Evolutionary conservation across 2,329 filamentous ascomycete genomes (phyloP).

Genomic region (Drechslera avenae): DNA sequence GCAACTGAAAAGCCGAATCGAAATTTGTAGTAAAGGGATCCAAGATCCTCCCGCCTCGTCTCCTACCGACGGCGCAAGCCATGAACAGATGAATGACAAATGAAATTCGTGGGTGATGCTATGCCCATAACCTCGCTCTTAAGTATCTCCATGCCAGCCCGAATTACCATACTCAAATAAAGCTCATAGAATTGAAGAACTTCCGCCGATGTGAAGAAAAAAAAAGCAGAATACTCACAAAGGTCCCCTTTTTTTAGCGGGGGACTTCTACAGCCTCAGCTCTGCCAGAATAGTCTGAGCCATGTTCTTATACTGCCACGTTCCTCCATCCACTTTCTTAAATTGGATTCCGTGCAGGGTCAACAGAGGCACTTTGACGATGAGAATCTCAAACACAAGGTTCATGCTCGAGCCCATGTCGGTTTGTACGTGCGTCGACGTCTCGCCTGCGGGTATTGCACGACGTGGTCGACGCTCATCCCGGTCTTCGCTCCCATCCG

Average conservation of each 20-base stretch:
- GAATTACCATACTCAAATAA: slow-evolving; percentile 13
- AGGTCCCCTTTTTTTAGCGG: neutral
- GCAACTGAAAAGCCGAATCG: neutral
- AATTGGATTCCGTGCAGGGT: slow-evolving; percentile 96
- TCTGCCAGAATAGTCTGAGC: slow-evolving; percentile 92
- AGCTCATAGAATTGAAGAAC: slow-evolving; percentile 6
- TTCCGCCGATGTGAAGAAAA: slow-evolving; percentile 7
- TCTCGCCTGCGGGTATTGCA: slow-evolving; percentile 73
- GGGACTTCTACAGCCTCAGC: slow-evolving; percentile 50
- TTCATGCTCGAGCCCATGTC: slow-evolving; percentile 85
- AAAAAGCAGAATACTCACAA: slow-evolving; percentile 2
- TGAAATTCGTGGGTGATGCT: slow-evolving; percentile 35
- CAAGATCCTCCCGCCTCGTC: slow-evolving; percentile 3
- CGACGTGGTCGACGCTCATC: slow-evolving; percentile 51
- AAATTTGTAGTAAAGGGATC: slow-evolving; percentile 5
- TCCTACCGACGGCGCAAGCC: slow-evolving; percentile 3
- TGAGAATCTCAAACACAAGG: slow-evolving; percentile 91
- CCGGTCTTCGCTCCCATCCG: slow-evolving; percentile 69
- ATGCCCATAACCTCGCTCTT: slow-evolving; percentile 12
- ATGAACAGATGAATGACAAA: slow-evolving; percentile 29
- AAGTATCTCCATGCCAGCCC: neutral
- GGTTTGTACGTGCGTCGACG: slow-evolving; percentile 87
- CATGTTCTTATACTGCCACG: slow-evolving; percentile 99
- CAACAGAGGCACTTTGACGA: slow-evolving; percentile 94
- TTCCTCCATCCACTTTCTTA: slow-evolving; percentile 93